phyloP scores from a whole-genome alignment of 495 filamentous ascomycete species.

The Annulohypoxylon nitens region DNA sequence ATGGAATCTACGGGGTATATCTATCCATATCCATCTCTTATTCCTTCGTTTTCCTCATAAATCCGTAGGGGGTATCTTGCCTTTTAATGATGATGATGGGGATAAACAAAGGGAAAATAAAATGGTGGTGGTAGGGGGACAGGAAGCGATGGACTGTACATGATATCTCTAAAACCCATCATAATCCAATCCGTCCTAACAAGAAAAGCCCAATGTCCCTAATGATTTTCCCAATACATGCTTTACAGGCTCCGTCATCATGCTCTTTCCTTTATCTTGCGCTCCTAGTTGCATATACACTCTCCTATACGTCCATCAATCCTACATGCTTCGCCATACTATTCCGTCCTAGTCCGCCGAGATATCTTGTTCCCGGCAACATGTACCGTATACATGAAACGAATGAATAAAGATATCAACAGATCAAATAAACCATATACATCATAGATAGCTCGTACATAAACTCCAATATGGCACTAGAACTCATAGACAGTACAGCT shows the following conservation, averaged over 20 bases:
- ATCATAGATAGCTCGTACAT: slow-evolving; percentile 13
- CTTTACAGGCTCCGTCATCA: slow-evolving; percentile 8
- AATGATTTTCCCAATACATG: slow-evolving; percentile 16
- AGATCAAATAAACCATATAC: slow-evolving; percentile 26
- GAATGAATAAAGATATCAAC: slow-evolving; percentile 5
- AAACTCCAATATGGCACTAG: neutral
- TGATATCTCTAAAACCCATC: slow-evolving; percentile 17
- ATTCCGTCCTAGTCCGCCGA: neutral
- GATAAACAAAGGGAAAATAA: slow-evolving; percentile 6
- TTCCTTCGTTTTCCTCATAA: slow-evolving; percentile 15
- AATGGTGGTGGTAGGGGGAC: slow-evolving; percentile 1
- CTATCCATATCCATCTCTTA: slow-evolving; percentile 1
- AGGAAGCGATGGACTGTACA: slow-evolving; percentile 32
- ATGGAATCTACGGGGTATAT: slow-evolving; percentile 44
- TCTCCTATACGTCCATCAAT: neutral
- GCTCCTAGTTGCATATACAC: slow-evolving; percentile 15
- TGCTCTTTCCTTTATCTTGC: slow-evolving; percentile 9
- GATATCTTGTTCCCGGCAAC: neutral
- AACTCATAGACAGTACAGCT: neutral
- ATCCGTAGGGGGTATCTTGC: slow-evolving; percentile 36
- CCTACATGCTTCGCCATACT: neutral
- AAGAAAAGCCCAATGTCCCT: slow-evolving; percentile 15
- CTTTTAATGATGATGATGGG: slow-evolving; percentile 24
- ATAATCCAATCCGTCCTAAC: slow-evolving; percentile 5
- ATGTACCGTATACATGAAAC: slow-evolving; percentile 12